phyloP scores from a whole-genome alignment of 2,329 filamentous ascomycete species.

The Moelleriella libera region DNA sequence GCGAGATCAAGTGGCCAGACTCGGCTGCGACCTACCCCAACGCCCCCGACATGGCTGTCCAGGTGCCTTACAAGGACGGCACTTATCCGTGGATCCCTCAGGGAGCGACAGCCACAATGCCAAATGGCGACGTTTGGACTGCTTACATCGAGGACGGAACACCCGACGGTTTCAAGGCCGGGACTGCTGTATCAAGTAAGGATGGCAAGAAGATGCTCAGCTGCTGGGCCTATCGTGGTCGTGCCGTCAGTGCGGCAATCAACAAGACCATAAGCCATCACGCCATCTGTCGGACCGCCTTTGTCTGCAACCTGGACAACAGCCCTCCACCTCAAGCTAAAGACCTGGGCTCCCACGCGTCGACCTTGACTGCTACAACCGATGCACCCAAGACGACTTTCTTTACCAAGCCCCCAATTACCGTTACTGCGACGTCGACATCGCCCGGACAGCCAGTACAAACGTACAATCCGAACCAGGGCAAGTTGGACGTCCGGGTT shows the following conservation, averaged over 20 bases:
- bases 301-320: conserved; percentile 24
- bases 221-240: conserved; percentile 27
- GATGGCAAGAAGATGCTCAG: conserved; percentile 23
- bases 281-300: conserved; percentile 24
- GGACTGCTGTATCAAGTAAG: conserved; percentile 23
- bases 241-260: conserved; percentile 21
- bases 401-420: conserved; percentile 15
- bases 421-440: conserved; percentile 8
- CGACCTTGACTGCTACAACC: conserved; percentile 16
- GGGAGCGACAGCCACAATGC: conserved; percentile 22
- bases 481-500: conserved; percentile 16
- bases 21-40: conserved; percentile 19
- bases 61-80: conserved; percentile 23
- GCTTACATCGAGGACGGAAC: conserved; percentile 26
- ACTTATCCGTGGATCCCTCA: conserved; percentile 23
- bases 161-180: conserved; percentile 23
- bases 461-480: conserved; percentile 13
- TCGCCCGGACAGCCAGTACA: conserved; percentile 15
- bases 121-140: conserved; percentile 25
- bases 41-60: conserved; percentile 22
- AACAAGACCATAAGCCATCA: conserved; percentile 23
- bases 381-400: conserved; percentile 18
- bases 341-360: conserved; percentile 20
- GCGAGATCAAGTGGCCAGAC: conserved; percentile 21
- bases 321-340: conserved; percentile 17